Base-by-base conservation (phyloP, 169 alveolate species). In the Eimeria brunetti region DNA sequence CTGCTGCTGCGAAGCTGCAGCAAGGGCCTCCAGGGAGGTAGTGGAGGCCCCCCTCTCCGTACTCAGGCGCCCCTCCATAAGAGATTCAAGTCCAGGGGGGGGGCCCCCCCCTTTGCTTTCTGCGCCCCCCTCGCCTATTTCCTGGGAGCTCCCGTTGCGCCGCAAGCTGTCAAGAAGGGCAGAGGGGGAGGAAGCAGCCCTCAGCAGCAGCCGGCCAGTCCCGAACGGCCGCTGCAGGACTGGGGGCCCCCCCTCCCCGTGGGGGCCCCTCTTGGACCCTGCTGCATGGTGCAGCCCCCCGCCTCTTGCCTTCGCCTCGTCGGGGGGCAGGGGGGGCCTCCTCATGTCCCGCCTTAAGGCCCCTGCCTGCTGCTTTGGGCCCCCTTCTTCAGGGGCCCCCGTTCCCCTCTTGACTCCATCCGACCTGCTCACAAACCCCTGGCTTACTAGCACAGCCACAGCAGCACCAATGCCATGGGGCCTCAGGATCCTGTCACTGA, bases 131-230 rank as follows among this genome's bases (percentile, higher is more conserved):
- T 85, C 92, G n/a, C 51, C 71, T 60, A 18, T 14, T 9, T 58
- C 92, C 49, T 58, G 92, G 22, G 80, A 18, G 78, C 92, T 41
- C 36, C 58, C 58, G 44, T 62, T 62, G 60, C 76, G 92, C 58
- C 92, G 76, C 49, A 85, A 58, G 38, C 92, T 85, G 80, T 85
- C 92, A 8, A 85, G 81, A 7, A 85, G 78, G 51, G 92, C 92
- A 85, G 92, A 85, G 27, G 92, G 92, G 24, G 92, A 85, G 18
- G 92, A 85, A 44, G 92, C 92, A 36, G 92, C 92, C n/a, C 92
- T 69, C 76, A 85, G 81, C 7, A 85, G 60, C 36, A 85, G 41
- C 24, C 80, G 51, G 64, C 92, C 64, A 36, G 81, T 62, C 46
- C 92, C 80, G 8, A 85, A 30, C 11, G 92, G 80, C 53, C 81